phyloP scores from a whole-genome alignment of 352 stramenopile species.

The Phytophthora fragariae region DNA sequence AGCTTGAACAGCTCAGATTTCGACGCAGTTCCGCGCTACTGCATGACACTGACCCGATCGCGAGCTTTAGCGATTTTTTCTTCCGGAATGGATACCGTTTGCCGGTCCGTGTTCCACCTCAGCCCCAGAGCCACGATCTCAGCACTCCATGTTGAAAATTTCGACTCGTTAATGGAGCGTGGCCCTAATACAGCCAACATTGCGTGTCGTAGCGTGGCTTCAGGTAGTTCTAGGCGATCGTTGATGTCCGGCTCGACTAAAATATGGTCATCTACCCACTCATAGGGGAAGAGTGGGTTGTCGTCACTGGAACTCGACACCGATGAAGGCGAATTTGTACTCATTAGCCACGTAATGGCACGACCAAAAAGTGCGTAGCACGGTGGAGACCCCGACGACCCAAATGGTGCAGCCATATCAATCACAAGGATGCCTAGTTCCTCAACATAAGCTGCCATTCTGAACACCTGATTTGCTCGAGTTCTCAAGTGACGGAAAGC shows the following conservation, averaged over 20 bases:
- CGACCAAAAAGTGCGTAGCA: slow-evolving; percentile 25
- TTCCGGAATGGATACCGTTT: slow-evolving; percentile 28
- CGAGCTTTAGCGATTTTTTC: slow-evolving; percentile 31
- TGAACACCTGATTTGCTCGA: slow-evolving; percentile 4
- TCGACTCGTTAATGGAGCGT: slow-evolving; percentile 36
- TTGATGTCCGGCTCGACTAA: slow-evolving; percentile 24
- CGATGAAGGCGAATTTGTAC: slow-evolving; percentile 2
- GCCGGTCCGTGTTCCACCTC: slow-evolving; percentile 13
- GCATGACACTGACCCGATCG: neutral
- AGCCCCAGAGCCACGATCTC: slow-evolving; percentile 25
- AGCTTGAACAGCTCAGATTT: slow-evolving; percentile 27
- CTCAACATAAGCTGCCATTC: slow-evolving; percentile 4
- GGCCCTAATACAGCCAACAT: slow-evolving; percentile 37
- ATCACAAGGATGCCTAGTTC: slow-evolving; percentile 12
- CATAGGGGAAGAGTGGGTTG: slow-evolving; percentile 35
- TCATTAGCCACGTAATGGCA: slow-evolving; percentile 23
- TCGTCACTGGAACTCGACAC: slow-evolving; percentile 1
- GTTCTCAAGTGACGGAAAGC: slow-evolving; percentile 19
- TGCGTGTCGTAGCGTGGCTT: slow-evolving; percentile 15
- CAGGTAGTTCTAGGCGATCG: slow-evolving; percentile 14
- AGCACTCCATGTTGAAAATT: slow-evolving; percentile 26
- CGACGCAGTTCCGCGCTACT: neutral
- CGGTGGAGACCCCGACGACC: slow-evolving; percentile 21
- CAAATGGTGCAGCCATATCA: slow-evolving; percentile 26
- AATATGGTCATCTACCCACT: slow-evolving; percentile 48